Percentiles rank a stretch among this genome's conserved stretches.
Evolutionary conservation across 2,329 filamentous ascomycete genomes (phyloP).

Genomic region (Botryotinia convoluta): DNA sequence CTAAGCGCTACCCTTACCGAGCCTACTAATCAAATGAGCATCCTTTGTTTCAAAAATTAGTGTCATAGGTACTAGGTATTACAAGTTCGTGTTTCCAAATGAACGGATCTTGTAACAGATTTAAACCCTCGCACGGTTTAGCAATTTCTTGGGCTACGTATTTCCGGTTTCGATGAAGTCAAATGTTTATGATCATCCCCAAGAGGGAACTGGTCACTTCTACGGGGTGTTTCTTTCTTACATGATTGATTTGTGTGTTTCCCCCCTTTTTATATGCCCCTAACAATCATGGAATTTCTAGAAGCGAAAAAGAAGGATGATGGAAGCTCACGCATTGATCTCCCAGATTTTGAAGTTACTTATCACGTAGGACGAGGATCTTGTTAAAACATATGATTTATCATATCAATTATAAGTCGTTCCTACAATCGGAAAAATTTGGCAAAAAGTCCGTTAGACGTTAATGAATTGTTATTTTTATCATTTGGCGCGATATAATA

Average conservation of each 20-base stretch:
- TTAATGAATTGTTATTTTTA: background rate
- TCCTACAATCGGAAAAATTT: background rate
- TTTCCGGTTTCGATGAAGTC: background rate
- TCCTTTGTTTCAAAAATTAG: slow-evolving; percentile 16
- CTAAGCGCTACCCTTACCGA: slow-evolving; percentile 1
- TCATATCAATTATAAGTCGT: background rate
- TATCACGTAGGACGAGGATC: background rate
- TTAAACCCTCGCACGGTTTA: slow-evolving; percentile 3
- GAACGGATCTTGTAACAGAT: slow-evolving; percentile 17
- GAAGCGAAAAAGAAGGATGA: slow-evolving; percentile 3
- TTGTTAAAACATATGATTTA: background rate
- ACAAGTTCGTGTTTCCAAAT: slow-evolving; percentile 10
- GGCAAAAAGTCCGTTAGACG: background rate
- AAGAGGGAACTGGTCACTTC: background rate
- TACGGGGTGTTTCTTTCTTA: background rate
- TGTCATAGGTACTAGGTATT: background rate
- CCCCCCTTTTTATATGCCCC: background rate
- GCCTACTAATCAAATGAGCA: slow-evolving; percentile 6
- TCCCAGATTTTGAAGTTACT: background rate
- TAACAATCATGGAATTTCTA: background rate
- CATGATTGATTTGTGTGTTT: background rate
- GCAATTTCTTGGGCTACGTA: background rate
- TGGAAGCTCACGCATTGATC: background rate
- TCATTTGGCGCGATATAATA: background rate
- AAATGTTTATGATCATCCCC: background rate